Evolutionary conservation across 805 yeast genomes (phyloP).

Genomic region (Yamadazyma ubonensis): DNA sequence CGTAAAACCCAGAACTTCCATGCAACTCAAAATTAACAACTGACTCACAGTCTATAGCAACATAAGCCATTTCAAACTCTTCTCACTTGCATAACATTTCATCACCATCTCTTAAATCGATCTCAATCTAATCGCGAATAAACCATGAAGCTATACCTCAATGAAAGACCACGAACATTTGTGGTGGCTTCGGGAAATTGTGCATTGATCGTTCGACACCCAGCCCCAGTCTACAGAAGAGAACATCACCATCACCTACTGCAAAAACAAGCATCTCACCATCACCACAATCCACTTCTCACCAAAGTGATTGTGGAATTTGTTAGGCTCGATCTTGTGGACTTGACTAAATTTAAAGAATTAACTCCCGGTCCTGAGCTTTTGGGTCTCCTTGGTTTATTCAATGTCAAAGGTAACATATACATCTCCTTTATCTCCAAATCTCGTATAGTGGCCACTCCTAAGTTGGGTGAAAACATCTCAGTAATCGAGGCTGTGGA

Average conservation of each 20-base stretch:
- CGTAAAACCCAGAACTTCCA: too few species aligned
- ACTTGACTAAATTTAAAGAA: slow-evolving; percentile 42
- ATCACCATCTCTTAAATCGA: not conserved
- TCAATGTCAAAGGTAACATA: slow-evolving; percentile 51
- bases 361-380: slow-evolving; percentile 35
- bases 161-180: slow-evolving; percentile 65
- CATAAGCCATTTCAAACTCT: too few species aligned
- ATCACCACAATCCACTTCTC: slow-evolving; percentile 1
- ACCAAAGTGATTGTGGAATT: slow-evolving; percentile 51
- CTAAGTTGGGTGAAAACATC: slow-evolving; percentile 53
- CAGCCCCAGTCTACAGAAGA: slow-evolving; percentile 27
- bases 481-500: slow-evolving; percentile 58
- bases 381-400: slow-evolving; percentile 62
- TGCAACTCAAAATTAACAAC: too few species aligned
- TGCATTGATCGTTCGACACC: slow-evolving; percentile 60
- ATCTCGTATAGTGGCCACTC: slow-evolving; percentile 56
- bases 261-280: slow-evolving; percentile 2
- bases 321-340: slow-evolving; percentile 41
- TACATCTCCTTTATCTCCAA: slow-evolving; percentile 61
- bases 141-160: slow-evolving; percentile 60
- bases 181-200: slow-evolving; percentile 59
- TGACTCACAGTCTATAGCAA: too few species aligned
- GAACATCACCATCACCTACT: slow-evolving; percentile 5
- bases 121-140: not conserved
- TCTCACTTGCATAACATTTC: too few species aligned